Percentiles rank a stretch among this genome's conserved stretches.
Evolutionary conservation across 495 filamentous ascomycete genomes (phyloP).

Genomic region (Neohortaea acidophila): DNA sequence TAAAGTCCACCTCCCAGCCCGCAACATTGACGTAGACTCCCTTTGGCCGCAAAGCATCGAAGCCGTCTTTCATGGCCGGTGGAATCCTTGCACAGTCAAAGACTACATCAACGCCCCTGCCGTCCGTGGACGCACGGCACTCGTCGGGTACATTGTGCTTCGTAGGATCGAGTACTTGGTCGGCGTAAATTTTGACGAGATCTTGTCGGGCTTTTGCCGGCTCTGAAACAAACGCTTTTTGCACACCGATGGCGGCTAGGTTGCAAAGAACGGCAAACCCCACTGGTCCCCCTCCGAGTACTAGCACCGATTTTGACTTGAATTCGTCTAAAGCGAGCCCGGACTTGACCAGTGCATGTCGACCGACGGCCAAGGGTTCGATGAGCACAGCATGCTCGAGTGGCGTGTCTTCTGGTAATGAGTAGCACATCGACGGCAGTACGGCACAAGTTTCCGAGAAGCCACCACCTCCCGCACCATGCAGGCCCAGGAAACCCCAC

Average conservation of each 20-base stretch:
- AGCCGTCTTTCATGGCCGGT: slow-evolving; percentile 16
- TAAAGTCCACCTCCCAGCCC: slow-evolving; percentile 19
- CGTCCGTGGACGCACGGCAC: slow-evolving; percentile 16
- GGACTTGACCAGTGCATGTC: slow-evolving; percentile 6
- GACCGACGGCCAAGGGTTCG: slow-evolving; percentile 16
- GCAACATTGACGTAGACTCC: slow-evolving; percentile 22
- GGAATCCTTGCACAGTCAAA: slow-evolving; percentile 21
- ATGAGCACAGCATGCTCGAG: slow-evolving; percentile 16
- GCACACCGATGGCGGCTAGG: slow-evolving; percentile 11
- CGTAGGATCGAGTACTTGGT: slow-evolving; percentile 18
- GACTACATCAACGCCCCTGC: slow-evolving; percentile 20
- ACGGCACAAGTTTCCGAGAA: slow-evolving; percentile 16
- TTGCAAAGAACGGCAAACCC: slow-evolving; percentile 13
- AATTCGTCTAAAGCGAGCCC: slow-evolving; percentile 2
- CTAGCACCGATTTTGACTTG: slow-evolving; percentile 6
- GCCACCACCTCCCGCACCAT: slow-evolving; percentile 15
- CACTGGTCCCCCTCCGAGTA: slow-evolving; percentile 18
- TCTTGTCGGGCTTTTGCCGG: slow-evolving; percentile 15
- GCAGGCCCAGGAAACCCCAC: slow-evolving; percentile 16
- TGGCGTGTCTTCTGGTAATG: slow-evolving; percentile 11
- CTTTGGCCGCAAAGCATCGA: slow-evolving; percentile 17
- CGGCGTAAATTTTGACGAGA: slow-evolving; percentile 16
- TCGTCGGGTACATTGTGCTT: slow-evolving; percentile 17
- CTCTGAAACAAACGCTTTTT: slow-evolving; percentile 18
- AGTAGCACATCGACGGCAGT: slow-evolving; percentile 3